Evolutionary conservation across 2,329 filamentous ascomycete species (phyloP), one percentile per base, ranked within the genome.

Genomic region (Paramyrothecium sp.): DNA sequence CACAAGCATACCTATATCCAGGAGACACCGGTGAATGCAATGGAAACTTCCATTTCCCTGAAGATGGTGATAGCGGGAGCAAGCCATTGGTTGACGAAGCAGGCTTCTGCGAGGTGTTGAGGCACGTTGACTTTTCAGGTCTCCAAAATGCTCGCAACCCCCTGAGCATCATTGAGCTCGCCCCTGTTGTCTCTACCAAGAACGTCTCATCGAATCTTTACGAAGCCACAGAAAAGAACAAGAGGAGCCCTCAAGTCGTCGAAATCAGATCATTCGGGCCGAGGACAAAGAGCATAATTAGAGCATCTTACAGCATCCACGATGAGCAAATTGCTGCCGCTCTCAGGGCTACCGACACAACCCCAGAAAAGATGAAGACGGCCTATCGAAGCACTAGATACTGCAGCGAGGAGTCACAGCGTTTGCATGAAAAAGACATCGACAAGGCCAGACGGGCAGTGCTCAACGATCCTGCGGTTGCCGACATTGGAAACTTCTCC

Each of bases 91-190:
- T 30, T 30, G 26, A 30, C 4, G 26, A 30, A 49, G 7, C 19
- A 53, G 33, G 23, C n/a, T 20, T 41, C 17, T 53, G 33, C 16
- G 30, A 53, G 30, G 30, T 53, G 33, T 2, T 53, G 17, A 38
- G 30, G 23, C 51, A 38, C 20, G 20, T 41, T 17, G 51, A 53
- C 20, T 41, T 53, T n/a, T 30, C 33, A 38, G 19, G 33, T 12
- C n/a, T 22, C 8, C 17, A 16, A 38, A 3, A 26, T 19, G 51
- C 10, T 13, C 19, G 57, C 23, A 54, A 55, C 11, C 54, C 22
- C 38, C 33, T 65, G 50, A 61, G 62, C 17, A 53, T 65, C 26
- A 53, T 67, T 30, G 57, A 60, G 21, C 54, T 67, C 26, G 22
- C 46, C 34, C 63, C 63, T 13, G 49, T 58, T 54, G 23, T 11